Evolutionary conservation across 768 basidiomycete species (phyloP).

Genomic region (Termitomyces sp.): DNA sequence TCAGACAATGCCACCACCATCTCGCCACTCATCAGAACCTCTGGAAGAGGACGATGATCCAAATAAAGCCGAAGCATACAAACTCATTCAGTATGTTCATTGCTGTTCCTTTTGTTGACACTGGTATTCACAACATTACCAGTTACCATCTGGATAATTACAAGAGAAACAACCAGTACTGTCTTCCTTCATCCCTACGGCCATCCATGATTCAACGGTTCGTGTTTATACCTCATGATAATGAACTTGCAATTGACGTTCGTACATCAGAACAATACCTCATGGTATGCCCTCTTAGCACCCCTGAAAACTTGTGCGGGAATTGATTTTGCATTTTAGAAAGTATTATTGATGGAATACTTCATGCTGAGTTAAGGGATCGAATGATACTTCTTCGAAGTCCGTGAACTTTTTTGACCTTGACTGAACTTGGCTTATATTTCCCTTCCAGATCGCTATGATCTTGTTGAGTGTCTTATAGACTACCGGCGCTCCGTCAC

Average conservation of each 20-base stretch:
- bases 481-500: constrained; percentile 65
- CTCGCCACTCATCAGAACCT: constrained; percentile 34
- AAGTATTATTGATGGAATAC: constrained; percentile 84
- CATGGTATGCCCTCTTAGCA: constrained; percentile 51
- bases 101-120: not conserved
- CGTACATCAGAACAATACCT: constrained; percentile 59
- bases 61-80: constrained; percentile 73
- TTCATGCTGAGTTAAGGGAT: constrained; percentile 87
- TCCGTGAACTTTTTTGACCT: constrained; percentile 22
- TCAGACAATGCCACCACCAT: constrained; percentile 27
- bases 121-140: not conserved
- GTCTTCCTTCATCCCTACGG: constrained; percentile 80
- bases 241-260: constrained; percentile 4
- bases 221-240: constrained; percentile 9
- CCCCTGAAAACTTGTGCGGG: not conserved
- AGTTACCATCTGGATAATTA: constrained; percentile 93
- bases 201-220: constrained; percentile 87
- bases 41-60: constrained; percentile 65
- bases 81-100: constrained; percentile 67
- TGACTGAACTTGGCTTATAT: not conserved
- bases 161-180: constrained; percentile 80
- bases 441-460: constrained; percentile 56
- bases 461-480: constrained; percentile 74
- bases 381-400: constrained; percentile 87
- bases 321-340: constrained; percentile 40